Evolutionary conservation across 2,329 filamentous ascomycete genomes (phyloP), one percentile per base, ranked within the genome.

Genomic region (Ceratocystis alfenasii): DNA sequence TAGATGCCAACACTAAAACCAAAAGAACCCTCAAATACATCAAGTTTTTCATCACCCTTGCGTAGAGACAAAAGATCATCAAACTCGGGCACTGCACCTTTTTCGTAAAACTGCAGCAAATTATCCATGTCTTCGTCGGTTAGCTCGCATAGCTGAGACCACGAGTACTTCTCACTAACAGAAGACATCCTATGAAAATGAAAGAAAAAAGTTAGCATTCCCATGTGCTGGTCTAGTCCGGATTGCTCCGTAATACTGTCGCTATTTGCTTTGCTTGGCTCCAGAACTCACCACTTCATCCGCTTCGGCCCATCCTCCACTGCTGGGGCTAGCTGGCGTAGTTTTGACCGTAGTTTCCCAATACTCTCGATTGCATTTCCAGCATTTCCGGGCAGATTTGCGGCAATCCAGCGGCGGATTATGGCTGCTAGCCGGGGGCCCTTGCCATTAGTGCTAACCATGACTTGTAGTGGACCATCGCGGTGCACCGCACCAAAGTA

Each of bases 361-460:
- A 97, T 88, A 69, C 88, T 87, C 74, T 88, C 83, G 68, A 99
- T 92, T 5, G 94, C 94, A 62, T 87, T 85, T 7, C 94, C 94
- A 36, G 89, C 87, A 70, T 94, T 90, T 20, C 78, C 77, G 1
- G 94, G 94, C 66, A 99, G 77, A 62, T 80, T 81, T 22, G 79
- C 81, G 20, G 90, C 92, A 69, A 99, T 96, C 73, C 88, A 85
- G 73, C 87, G 83, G 65, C 93, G 80, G 63, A 99, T 88, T 61
- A 92, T 86, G 70, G 90, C 93, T 8, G 94, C 94, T 69, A 99
- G 78, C 73, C 93, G 87, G 0, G 94, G 94, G 0, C 94, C 94
- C 74, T 96, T 96, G 64, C 94, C 94, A 74, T 97, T 99, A 45
- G 94, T 99, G 78, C 89, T 95, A 71, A 99, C 93, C 94, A 99